These are phyloP conservation scores for Berkeleyomyces rouxiae DNA, from an alignment of 2,329 filamentous ascomycete species.

Conservation along the genomic window DNA sequence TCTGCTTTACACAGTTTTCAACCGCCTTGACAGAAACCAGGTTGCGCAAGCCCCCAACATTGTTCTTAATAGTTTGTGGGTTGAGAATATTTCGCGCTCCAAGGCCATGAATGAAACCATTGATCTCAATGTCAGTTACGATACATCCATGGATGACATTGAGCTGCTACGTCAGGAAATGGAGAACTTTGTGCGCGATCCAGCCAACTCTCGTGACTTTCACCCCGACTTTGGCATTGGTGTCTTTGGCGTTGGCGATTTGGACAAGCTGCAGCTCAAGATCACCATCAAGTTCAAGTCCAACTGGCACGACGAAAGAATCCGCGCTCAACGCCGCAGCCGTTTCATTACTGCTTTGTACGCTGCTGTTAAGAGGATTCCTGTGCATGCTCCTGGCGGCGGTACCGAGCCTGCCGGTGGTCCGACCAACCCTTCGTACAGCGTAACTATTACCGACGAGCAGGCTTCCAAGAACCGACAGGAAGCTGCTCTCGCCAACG, in stretches of 20 bases:
- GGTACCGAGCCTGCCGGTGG: conserved; percentile 44
- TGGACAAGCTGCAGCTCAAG: conserved; percentile 74
- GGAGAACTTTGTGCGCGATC: conserved; percentile 63
- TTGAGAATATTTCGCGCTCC: conserved; percentile 84
- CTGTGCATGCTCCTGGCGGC: conserved; percentile 68
- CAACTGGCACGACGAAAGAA: conserved; percentile 75
- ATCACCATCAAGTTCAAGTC: conserved; percentile 84
- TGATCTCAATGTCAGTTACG: conserved; percentile 64
- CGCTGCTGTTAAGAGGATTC: conserved; percentile 68
- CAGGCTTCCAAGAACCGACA: conserved; percentile 49
- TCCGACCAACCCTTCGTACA: conserved; percentile 63
- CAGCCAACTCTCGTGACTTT: conserved; percentile 85
- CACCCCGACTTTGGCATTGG: conserved; percentile 66
- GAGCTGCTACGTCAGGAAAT: conserved; percentile 73
- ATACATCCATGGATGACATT: conserved; percentile 78
- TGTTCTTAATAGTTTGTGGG: conserved; percentile 77
- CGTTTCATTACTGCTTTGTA: conserved; percentile 96
- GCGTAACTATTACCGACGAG: conserved; percentile 55
- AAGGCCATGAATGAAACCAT: conserved; percentile 83
- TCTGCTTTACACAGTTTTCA: conserved; percentile 82
- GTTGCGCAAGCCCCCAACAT: conserved; percentile 73
- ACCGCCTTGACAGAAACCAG: conserved; percentile 65
- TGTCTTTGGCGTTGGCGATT: conserved; percentile 60
- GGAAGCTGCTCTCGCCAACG: conserved; percentile 36
- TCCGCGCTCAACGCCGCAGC: conserved; percentile 66